Evolutionary conservation across 225 moss, liverwort and hornwort genomes (phyloP), one percentile per base, ranked within the genome.

Genomic region (Marchantia polymorpha): DNA sequence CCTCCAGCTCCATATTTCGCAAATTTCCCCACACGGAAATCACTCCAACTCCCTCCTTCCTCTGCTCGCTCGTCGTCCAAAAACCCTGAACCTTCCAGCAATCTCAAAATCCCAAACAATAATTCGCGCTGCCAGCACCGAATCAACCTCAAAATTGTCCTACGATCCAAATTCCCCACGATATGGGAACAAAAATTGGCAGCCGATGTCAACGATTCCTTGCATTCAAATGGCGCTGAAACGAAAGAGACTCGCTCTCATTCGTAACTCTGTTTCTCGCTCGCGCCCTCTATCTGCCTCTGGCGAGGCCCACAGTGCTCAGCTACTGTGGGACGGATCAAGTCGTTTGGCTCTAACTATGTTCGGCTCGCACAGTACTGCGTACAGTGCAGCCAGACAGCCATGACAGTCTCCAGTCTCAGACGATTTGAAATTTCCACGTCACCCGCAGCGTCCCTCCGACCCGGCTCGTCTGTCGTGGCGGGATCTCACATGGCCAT

Each of bases 1-100:
- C 91, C 81, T 91, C 90, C 78, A 90, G 11, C 77, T 92, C 92
- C 88, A 91, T 90, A 31, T 48, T 73, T 46, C 27, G 10, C 27
- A 1, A 71, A 46, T 46, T 71, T 30, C 19, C 67, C 11, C 29
- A 66, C 29, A 31, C 46, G 30, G 7, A 47, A 17, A 49, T 19
- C 7, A 17, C n/a, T 67, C 67, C 25, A 70, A 70, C 64, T 19
- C 22, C 17, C 23, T 47, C 46, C 31, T 3, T 17, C 31, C 31
- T 26, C 68, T 39, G 39, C 75, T 11, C 46, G 17, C 29, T 59
- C 29, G 10, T 27, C 31, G 29, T 58, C 74, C 15, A 64, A 17
- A 74, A 54, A 26, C 55, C 26, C 74, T 27, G 54, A 74, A 29
- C 26, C 53, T 72, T 53, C 16, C 54, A 26, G 26, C 54, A 55